These are phyloP conservation scores for Lactarius hengduanensis DNA, from an alignment of 768 basidiomycete species.

Conservation along the genomic window DNA sequence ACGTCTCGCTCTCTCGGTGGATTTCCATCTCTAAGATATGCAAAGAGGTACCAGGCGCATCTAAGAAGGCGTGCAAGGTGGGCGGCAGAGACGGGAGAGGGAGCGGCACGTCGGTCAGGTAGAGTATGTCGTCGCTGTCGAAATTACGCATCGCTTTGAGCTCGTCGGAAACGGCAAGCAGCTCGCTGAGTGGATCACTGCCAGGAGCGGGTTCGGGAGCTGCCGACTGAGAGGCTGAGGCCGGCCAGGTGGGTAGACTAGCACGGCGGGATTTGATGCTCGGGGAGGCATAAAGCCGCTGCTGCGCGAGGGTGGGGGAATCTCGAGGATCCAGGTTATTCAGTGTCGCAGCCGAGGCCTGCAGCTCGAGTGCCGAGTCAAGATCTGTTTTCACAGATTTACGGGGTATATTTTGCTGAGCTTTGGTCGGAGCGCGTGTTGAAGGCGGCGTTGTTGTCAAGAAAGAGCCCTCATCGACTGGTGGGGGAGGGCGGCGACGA, in stretches of 20 bases:
- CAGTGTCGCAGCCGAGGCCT: background rate
- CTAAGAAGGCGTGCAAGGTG: conserved; percentile 23
- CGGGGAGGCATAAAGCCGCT: conserved; percentile 17
- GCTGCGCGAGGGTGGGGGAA: conserved; percentile 6
- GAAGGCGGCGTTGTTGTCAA: background rate
- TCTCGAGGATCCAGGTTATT: conserved; percentile 6
- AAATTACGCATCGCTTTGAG: conserved; percentile 22
- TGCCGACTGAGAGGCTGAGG: background rate
- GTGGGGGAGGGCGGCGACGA: conserved; percentile 14
- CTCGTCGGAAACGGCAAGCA: conserved; percentile 24
- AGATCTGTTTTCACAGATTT: background rate
- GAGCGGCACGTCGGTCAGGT: conserved; percentile 16
- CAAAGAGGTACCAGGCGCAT: conserved; percentile 6
- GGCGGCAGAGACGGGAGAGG: conserved; percentile 14
- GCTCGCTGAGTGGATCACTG: conserved; percentile 19
- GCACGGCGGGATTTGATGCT: conserved; percentile 13
- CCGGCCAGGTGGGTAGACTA: conserved; percentile 2
- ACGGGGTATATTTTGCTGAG: background rate
- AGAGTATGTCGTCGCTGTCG: conserved; percentile 25
- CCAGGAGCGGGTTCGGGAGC: background rate
- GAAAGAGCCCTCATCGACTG: conserved; percentile 1
- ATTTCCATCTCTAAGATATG: conserved; percentile 25
- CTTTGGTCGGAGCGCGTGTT: background rate
- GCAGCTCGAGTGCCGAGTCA: conserved; percentile 15
- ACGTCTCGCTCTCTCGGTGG: conserved; percentile 20